Percentiles rank a stretch among this genome's conserved stretches.
These are phyloP conservation scores for Pulveroboletus frians DNA, from an alignment of 768 basidiomycete species.

Conservation along the genomic window DNA sequence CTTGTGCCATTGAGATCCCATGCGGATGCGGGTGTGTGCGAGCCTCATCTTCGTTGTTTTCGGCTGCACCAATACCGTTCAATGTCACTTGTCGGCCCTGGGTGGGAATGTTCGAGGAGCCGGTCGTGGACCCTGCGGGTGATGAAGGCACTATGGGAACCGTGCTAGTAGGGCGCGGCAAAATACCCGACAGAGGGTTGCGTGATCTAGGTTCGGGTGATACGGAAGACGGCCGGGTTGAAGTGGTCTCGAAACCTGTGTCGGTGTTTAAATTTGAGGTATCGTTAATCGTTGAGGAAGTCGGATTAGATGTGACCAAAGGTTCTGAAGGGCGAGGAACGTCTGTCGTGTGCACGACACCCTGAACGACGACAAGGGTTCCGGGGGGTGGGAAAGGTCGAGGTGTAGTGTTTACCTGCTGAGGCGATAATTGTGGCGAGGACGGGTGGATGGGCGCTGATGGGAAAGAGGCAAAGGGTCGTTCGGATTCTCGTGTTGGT, in stretches of 20 bases:
- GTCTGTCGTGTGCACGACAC: constrained; percentile 76
- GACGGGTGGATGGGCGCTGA: constrained; percentile 11
- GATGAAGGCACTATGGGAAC: constrained; percentile 15
- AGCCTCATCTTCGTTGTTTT: constrained; percentile 16
- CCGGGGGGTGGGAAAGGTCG: constrained; percentile 67
- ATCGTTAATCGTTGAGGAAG: constrained; percentile 2
- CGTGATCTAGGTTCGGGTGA: constrained; percentile 30
- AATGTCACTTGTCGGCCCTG: constrained; percentile 1
- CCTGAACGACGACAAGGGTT: constrained; percentile 78
- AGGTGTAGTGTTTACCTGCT: constrained; percentile 15
- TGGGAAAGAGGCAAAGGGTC: constrained; percentile 9
- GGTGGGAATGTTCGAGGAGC: constrained; percentile 1
- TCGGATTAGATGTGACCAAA: constrained; percentile 10
- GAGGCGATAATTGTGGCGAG: constrained; percentile 21
- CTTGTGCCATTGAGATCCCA: constrained; percentile 24
- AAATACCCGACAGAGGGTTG: constrained; percentile 35
- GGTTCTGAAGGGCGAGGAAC: constrained; percentile 37
- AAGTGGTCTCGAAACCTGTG: constrained; percentile 3
- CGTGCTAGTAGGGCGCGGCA: constrained; percentile 36
- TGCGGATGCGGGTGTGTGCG: constrained; percentile 14
- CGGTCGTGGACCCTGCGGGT: constrained; percentile 5
- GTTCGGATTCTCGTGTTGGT: constrained; percentile 8
- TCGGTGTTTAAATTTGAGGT: constrained; percentile 3
- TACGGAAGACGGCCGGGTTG: constrained; percentile 18
- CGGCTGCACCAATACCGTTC: not conserved